Evolutionary conservation across 208 protist species (phyloP), one percentile per base, ranked within the genome.

Genomic region (Acanthamoeba royreba): DNA sequence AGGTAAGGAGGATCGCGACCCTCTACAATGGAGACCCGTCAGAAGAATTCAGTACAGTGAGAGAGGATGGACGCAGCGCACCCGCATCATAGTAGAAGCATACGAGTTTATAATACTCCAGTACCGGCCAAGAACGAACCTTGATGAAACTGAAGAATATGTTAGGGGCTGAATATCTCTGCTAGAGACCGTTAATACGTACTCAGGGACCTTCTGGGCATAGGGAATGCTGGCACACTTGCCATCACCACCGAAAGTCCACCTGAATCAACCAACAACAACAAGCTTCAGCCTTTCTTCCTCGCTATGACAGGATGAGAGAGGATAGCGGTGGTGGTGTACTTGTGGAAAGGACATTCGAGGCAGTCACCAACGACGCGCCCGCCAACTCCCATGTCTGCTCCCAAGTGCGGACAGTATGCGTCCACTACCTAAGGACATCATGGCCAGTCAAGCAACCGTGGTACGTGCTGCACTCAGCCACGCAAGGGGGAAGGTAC

Each of bases 291-390:
- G 49, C 19, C 9, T 19, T 25, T 55, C 19, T 25, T 55, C 13
- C 9, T 19, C 49, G 19, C 9, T 19, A 55, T 55, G 9, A 19
- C 49, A 9, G 19, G 9, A 55, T 55, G 9, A 19, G 40, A 8
- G 9, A 86, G 35, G n/a, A 42, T 9, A 45, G 22, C 25, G 55
- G 53, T 43, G 28, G 15, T 1, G 38, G n/a, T 45, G 43, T 40
- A 93, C 66, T 63, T 87, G 69, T 93, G 90, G 47, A 93, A 93
- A 15, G 90, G 90, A 19, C 90, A 93, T 69, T 93, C 90, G 69
- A 93, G 53, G 53, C 69, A 88, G 69, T 81, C 49, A 33, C 90
- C 90, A 13, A 88, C 72, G 9, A 93, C 90, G 9, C 33, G 11
- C 15, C 90, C 40, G 74, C 90, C 90, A 53, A 89, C 55, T 5